Evolutionary conservation across 169 alveolate genomes (phyloP).

Genomic region (Plasmodium yoelii): DNA sequence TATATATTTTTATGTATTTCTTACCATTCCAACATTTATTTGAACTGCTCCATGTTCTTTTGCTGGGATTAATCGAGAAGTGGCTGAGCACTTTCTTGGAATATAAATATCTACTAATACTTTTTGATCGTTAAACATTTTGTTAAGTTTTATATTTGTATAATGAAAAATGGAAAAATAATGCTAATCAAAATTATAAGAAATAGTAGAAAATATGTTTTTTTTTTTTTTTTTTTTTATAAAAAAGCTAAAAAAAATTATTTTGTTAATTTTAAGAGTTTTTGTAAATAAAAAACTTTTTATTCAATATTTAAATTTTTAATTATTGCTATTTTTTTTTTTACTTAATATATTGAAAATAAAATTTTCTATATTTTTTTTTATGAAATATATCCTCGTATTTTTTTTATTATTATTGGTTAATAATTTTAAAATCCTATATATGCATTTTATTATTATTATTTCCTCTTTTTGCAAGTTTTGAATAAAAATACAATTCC

Average conservation of each 20-base stretch:
- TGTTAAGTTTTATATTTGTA: constrained; percentile 32
- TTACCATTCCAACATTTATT: constrained; percentile 92
- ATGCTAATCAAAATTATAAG: background rate
- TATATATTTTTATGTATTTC: background rate
- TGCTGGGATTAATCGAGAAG: constrained; percentile 92
- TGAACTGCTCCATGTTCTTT: constrained; percentile 96
- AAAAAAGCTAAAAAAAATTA: background rate
- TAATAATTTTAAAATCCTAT: no score
- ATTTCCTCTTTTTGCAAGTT: no score
- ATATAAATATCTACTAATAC: constrained; percentile 94
- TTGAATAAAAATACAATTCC: no score
- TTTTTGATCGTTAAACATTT: constrained; percentile 92
- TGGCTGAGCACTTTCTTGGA: constrained; percentile 96
- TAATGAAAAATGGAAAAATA: constrained; percentile 72
- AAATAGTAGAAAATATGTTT: background rate
- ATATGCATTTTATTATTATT: no score
- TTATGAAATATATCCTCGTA: no score
- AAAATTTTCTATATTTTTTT: no score
- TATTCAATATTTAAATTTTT: no score
- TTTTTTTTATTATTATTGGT: no score
- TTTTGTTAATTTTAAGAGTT: background rate
- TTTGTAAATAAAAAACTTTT: background rate
- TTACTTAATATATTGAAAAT: no score
- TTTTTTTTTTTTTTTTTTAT: background rate
- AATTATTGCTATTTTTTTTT: no score